phyloP scores from a whole-genome alignment of 2,329 filamentous ascomycete genomes.

The Berkeleyomyces basicola region DNA sequence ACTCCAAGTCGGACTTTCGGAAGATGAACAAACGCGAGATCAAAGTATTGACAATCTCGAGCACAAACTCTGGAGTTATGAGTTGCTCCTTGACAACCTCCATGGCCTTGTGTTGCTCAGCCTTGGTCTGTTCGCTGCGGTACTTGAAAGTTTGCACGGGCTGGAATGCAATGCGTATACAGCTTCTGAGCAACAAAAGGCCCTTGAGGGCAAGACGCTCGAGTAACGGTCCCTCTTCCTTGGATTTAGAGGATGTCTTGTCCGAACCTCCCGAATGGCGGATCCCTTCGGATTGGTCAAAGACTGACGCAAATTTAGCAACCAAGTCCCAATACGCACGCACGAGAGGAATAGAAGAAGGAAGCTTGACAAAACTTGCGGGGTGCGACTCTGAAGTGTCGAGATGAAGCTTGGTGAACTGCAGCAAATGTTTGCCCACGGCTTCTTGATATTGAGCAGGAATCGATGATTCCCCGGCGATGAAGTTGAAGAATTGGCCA shows the following conservation, averaged over 20 bases:
- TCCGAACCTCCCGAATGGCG: slow-evolving; percentile 27
- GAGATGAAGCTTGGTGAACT: slow-evolving; percentile 82
- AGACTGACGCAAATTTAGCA: slow-evolving; percentile 58
- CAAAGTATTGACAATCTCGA: slow-evolving; percentile 67
- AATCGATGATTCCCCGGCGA: slow-evolving; percentile 38
- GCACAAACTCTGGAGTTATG: slow-evolving; percentile 58
- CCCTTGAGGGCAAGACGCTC: slow-evolving; percentile 75
- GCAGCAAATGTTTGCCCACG: slow-evolving; percentile 73
- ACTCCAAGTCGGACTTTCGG: slow-evolving; percentile 64
- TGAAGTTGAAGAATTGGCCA: slow-evolving; percentile 52
- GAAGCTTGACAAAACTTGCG: slow-evolving; percentile 66
- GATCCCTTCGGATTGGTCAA: slow-evolving; percentile 43
- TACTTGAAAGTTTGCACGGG: slow-evolving; percentile 74
- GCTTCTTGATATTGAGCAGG: slow-evolving; percentile 39
- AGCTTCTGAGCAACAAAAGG: slow-evolving; percentile 64
- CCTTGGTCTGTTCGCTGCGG: slow-evolving; percentile 53
- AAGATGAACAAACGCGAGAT: slow-evolving; percentile 84
- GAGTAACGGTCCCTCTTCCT: slow-evolving; percentile 44
- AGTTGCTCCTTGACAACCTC: slow-evolving; percentile 55
- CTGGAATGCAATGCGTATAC: slow-evolving; percentile 69
- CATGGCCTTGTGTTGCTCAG: slow-evolving; percentile 56
- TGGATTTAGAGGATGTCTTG: slow-evolving; percentile 27
- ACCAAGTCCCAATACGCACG: slow-evolving; percentile 76
- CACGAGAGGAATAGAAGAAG: slow-evolving; percentile 60
- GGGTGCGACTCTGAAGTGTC: slow-evolving; percentile 69